Evolutionary conservation across 768 basidiomycete species (phyloP), one percentile per base, ranked within the genome.

Genomic region (Phylloporus scabripes): DNA sequence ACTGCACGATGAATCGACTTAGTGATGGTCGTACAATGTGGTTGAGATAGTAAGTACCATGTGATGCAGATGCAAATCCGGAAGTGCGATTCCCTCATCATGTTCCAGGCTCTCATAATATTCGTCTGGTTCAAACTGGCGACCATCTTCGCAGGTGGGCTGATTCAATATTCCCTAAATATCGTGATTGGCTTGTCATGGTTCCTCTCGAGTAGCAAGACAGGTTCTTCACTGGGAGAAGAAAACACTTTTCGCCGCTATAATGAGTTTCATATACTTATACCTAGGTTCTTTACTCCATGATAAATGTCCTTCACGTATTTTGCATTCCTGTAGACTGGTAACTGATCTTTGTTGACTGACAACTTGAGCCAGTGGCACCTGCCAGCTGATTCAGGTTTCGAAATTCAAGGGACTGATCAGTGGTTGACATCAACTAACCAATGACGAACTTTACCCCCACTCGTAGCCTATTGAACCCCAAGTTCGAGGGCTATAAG

Each of bases 401-500:
- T 40, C 21, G 38, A 15, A 40, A 23, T 40, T 40, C 1, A 3
- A 29, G 28, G 28, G 7, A 28, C 7, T 28, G 8, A 2, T 28
- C 7, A 28, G 26, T 28, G 8, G 28, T 29, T 29, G 28, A 29
- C 28, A 29, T 29, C 10, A 7, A 11, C 28, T 10, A 7, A 11
- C 28, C 29, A 31, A 72, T 71, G 70, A 33, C 70, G 37, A 58
- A 55, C 45, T 81, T 82, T 56, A 60, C 57, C n/a, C 65, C 74
- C 9, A 68, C 76, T 6, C 77, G 78, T 36, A 60, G 73, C 26
- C 74, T 92, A 14, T 66, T 87, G 21, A 92, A 92, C 57, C 81
- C 87, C 1, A 86, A 85, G 56, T 93, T 93, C 49, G 90, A 93
- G 55, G 87, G 86, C 2, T 92, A 93, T 64, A 87, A 79, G 55